Percentiles rank a stretch among this genome's conserved stretches.
Evolutionary conservation across 2,329 filamentous ascomycete species (phyloP).

Genomic region (Aureobasidium leucospermi): DNA sequence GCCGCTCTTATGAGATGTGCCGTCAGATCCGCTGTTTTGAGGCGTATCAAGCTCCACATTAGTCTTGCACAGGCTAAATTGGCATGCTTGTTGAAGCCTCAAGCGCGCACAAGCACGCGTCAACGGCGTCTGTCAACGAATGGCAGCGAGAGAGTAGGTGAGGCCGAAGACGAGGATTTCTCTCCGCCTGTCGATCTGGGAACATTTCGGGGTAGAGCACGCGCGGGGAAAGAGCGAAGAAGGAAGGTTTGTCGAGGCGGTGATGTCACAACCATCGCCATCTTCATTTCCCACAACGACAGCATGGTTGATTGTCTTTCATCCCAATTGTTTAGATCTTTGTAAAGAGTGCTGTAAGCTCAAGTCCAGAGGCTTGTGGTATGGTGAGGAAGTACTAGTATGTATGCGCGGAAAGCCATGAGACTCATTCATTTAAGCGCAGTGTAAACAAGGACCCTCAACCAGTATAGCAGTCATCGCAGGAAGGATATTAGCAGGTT

Average conservation of each 20-base stretch:
- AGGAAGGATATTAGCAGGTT: too few relatives aligned
- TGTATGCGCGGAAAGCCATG: too few relatives aligned
- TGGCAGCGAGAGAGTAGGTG: neutral
- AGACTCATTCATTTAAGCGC: too few relatives aligned
- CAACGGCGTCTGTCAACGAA: constrained; percentile 3
- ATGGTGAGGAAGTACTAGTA: too few relatives aligned
- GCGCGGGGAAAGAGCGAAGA: neutral
- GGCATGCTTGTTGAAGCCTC: constrained; percentile 1
- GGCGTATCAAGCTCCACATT: neutral
- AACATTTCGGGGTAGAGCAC: neutral
- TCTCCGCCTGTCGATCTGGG: neutral
- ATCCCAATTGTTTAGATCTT: too few relatives aligned
- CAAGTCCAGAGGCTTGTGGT: too few relatives aligned
- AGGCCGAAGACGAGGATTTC: neutral
- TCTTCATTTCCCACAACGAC: neutral
- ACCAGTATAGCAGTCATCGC: too few relatives aligned
- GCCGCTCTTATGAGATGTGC: neutral
- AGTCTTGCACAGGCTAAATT: constrained; percentile 4
- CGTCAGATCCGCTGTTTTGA: neutral
- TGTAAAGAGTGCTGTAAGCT: too few relatives aligned
- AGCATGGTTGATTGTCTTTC: neutral
- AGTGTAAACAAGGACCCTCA: too few relatives aligned
- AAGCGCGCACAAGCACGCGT: neutral
- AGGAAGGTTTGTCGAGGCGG: neutral
- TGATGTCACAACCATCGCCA: neutral